Base-by-base conservation (phyloP, 73 alveolate genomes). In the Urostyla sp. region DNA sequence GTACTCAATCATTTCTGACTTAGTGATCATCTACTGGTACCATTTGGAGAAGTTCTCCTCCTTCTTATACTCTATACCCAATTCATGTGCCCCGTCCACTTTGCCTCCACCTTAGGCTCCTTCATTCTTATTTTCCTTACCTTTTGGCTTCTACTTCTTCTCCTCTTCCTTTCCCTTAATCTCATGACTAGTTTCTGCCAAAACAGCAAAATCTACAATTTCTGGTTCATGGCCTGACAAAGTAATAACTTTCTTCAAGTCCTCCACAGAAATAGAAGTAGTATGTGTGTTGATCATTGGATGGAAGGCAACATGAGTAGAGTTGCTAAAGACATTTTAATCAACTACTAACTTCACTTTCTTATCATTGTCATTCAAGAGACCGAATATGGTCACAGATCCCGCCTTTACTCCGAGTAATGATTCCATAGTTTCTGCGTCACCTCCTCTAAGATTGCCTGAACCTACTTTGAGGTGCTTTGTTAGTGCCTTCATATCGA, bases 211-310 rank as follows among this genome's bases (percentile, higher is more conserved):
- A 56, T 92, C 95, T 3, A 91, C 38, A 4, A 92, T 53, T 53
- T 85, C 85, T 28, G 90, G 92, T 0, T 26, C 78, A 31, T 86
- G 89, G 0, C 94, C 94, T 32, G 93, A 73, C 61, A 81, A 56
- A 55, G 85, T 95, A 49, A 80, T 76, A 79, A 92, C 49, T 73
- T 77, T 89, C 48, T 72, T 72, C 58, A 89, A 46, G 72, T 88
- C 98, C 0, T 73, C 91, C 11, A 78, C 75, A 30, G 91, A 69
- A 55, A 97, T 82, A 83, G 96, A 95, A 36, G 95, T 87, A 0
- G 98, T 94, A 24, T 96, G 94, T 43, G 96, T 84, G 46, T 95
- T 90, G 43, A 56, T 92, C 96, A 94, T 97, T 35, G 99, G 99
- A 72, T 96, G 99, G 84, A 95, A 90, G 8, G 92, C 95, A 20